Base-by-base conservation (phyloP, 2,329 filamentous ascomycete genomes). In the Aspergillus texensis region DNA sequence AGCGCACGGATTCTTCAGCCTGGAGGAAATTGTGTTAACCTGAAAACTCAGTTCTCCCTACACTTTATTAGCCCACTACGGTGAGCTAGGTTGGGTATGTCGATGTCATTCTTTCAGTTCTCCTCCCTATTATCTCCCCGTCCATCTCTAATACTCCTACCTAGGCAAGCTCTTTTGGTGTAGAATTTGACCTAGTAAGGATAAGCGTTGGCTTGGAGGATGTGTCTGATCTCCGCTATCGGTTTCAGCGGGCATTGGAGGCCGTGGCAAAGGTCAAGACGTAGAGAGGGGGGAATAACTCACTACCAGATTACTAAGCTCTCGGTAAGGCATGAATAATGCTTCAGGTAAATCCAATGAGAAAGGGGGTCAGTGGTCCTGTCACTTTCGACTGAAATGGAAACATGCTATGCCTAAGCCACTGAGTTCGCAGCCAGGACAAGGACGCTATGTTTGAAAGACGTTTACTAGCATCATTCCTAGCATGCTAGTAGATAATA, bases 191-290 rank as follows among this genome's bases (percentile, higher is more conserved):
- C 75, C 79, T 99, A 61, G 85, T 98, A 55, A 86, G 95, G 48
- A 88, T 98, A 68, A 97, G 94, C 72, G 91, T 98, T 59, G 95
- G 95, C 0, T 78, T 99, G 58, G 95, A 99, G 76, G 91, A 95
- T 65, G 85, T 88, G 1, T 81, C 83, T 28, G 85, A 89, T 63
- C 78, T 98, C 70, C 83, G 85, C 36, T 78, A 77, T 16, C 85
- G 85, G 21, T 91, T 98, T 72, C 78, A 84, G 63, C 82, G 76
- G 57, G 94, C 94, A n/a, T 81, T 98, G 64, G 82, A 85, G 61
- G 89, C 87, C 41, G 81, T 85, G 21, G 69, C 70, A 60, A 63
- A 65, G 16, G 65, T 65, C 24, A 63, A 58, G 39, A 62, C 76
- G 67, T 74, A 28, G 90, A 93, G 19, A 24, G 28, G n/a, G 6